Evolutionary conservation across 1,284 basidiomycete species (phyloP), one percentile per base, ranked within the genome.

Genomic region (Malassezia dermatis): DNA sequence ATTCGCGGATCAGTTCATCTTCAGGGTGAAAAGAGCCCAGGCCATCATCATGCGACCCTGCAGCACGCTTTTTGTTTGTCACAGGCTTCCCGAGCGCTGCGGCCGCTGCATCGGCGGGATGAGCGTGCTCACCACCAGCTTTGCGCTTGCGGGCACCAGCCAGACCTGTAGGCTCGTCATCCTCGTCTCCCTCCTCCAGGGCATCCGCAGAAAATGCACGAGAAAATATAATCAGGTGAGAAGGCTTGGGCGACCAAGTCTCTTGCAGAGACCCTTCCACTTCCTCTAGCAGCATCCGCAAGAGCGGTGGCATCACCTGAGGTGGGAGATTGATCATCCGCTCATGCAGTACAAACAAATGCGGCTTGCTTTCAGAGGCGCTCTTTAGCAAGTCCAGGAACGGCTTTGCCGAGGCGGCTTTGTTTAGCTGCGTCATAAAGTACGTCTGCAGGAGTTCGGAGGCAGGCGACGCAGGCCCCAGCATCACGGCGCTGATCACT

Each of bases 241-340:
- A 61, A 4, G 63, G 67, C 12, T 21, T 21, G 6, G 59, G 41
- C 0, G 55, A 42, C 15, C 58, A 41, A 19, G 40, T 40, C 51
- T 52, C 51, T 24, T 28, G 39, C 27, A 34, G 5, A 49, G 45
- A 6, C 30, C 52, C 43, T 13, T 60, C 45, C n/a, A 67, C 37
- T 42, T 73, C 71, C 26, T 69, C 63, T 37, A 62, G 44, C 2
- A 71, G 54, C 66, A 73, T 67, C 40, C 64, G 64, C 58, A 71
- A 66, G n/a, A 73, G 63, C 15, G 67, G 71, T 7, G 66, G 66
- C 24, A 65, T 62, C 1, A 69, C 58, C 27, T 63, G 64, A 2
- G 63, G 60, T 1, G 71, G 71, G 54, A 73, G 59, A 57, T 73
- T 73, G 56, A 73, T 63, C 67, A 73, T 70, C 21, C 71, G 64